phyloP scores from a whole-genome alignment of 768 basidiomycete species.

The Udeniomyces megalosporus region DNA sequence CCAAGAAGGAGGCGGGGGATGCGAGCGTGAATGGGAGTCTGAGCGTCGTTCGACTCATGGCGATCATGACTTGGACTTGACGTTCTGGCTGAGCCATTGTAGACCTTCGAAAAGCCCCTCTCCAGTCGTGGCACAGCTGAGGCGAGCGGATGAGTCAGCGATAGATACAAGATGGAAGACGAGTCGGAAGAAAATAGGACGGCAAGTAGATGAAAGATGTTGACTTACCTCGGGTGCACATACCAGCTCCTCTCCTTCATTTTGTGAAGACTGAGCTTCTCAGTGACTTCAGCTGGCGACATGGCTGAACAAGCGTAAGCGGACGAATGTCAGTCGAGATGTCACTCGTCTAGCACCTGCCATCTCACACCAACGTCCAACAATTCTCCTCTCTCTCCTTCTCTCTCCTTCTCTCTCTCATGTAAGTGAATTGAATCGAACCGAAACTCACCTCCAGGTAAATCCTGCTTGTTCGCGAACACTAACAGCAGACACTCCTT shows the following conservation, averaged over 20 bases:
- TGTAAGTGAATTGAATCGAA: not conserved
- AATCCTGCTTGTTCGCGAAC: constrained; percentile 99
- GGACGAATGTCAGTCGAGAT: not conserved
- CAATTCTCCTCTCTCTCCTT: not conserved
- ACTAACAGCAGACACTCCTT: constrained; percentile 90
- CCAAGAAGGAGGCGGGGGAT: no score
- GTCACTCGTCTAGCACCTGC: no score
- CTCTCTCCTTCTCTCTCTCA: not conserved
- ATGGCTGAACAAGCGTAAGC: constrained; percentile 46
- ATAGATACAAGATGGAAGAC: not conserved
- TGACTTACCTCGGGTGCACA: constrained; percentile 82
- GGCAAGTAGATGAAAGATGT: not conserved
- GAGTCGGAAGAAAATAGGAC: not conserved
- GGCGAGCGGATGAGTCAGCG: not conserved
- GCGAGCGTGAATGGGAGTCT: not conserved
- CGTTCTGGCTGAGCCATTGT: constrained; percentile 15
- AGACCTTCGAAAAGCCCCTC: constrained; percentile 87
- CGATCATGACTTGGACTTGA: constrained; percentile 1
- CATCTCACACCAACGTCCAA: not conserved
- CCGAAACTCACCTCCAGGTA: constrained; percentile 71
- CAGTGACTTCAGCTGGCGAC: constrained; percentile 98
- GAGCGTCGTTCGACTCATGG: not conserved
- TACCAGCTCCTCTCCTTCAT: constrained; percentile 99
- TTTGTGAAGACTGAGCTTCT: constrained; percentile 81
- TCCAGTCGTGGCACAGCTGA: constrained; percentile 84